These are phyloP conservation scores for Nadsonia starkeyi-henricii DNA, from an alignment of 1,139 yeast genomes.

Conservation along the genomic window DNA sequence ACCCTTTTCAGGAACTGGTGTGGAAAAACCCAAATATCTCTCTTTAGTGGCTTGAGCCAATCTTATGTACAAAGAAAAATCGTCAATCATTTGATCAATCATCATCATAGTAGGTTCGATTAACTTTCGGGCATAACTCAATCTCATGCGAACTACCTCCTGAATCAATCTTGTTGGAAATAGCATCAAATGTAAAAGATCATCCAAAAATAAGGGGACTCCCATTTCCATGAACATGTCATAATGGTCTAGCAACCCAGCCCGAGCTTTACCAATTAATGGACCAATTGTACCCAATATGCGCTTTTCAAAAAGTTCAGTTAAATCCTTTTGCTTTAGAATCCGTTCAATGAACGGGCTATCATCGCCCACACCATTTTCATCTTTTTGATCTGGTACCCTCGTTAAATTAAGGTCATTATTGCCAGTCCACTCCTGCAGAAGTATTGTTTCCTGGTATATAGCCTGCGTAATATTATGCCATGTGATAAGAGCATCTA, in stretches of 20 bases:
- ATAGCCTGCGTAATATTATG: conserved; percentile 60
- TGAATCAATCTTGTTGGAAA: conserved; percentile 74
- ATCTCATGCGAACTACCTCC: conserved; percentile 63
- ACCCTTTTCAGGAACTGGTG: conserved; percentile 45
- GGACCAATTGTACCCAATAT: conserved; percentile 50
- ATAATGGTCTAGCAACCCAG: conserved; percentile 50
- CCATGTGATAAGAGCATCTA: conserved; percentile 82
- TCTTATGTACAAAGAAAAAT: conserved; percentile 62
- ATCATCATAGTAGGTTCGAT: conserved; percentile 88
- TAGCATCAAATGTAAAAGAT: conserved; percentile 49
- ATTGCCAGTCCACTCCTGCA: conserved; percentile 67
- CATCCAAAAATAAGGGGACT: conserved; percentile 61
- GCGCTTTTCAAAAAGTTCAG: conserved; percentile 42
- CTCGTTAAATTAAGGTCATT: conserved; percentile 50
- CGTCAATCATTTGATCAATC: conserved; percentile 89
- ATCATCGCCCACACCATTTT: conserved; percentile 11
- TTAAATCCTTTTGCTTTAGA: conserved; percentile 75
- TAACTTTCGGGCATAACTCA: conserved; percentile 64
- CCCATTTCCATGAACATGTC: conserved; percentile 54
- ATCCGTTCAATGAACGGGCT: conserved; percentile 67
- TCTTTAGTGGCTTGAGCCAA: conserved; percentile 67
- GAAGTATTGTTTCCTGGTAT: conserved; percentile 39
- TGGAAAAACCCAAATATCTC: conserved; percentile 49
- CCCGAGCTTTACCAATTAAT: conserved; percentile 67
- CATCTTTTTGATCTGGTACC: conserved; percentile 15